Conservation (phyloP, 2,329 filamentous ascomycete species). For the Sclerotinia minor region DNA sequence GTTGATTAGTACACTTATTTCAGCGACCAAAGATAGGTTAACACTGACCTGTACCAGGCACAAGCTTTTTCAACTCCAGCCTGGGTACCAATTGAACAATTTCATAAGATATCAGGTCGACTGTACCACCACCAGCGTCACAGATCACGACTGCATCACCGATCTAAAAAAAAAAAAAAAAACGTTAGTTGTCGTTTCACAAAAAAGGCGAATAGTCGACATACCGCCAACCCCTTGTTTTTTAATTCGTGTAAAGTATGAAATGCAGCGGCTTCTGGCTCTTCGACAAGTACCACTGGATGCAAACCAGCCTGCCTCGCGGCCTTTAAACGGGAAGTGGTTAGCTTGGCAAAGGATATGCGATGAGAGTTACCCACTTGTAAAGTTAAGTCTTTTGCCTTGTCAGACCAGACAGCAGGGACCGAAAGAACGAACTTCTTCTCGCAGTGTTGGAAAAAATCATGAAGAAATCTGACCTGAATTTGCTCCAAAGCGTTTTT, state of each 20-base stretch:
- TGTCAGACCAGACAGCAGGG: conserved; percentile 59
- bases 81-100: conserved; percentile 28
- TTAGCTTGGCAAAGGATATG: background rate
- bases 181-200: background rate
- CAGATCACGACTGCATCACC: conserved; percentile 40
- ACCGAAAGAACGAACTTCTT: conserved; percentile 58
- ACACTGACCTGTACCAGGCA: conserved; percentile 31
- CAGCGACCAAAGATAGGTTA: background rate
- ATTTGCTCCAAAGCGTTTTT: conserved; percentile 50
- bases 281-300: conserved; percentile 27
- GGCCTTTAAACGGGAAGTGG: conserved; percentile 13
- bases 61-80: conserved; percentile 38
- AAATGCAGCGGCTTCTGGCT: conserved; percentile 32
- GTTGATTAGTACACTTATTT: background rate
- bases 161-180: conserved; percentile 27
- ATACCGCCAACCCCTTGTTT: conserved; percentile 10
- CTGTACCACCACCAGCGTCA: conserved; percentile 42
- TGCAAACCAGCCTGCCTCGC: conserved; percentile 25
- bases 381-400: conserved; percentile 52
- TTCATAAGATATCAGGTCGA: conserved; percentile 42
- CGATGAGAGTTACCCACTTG: background rate
- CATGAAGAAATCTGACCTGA: conserved; percentile 46
- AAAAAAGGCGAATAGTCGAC: background rate
- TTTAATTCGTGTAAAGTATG: conserved; percentile 28
- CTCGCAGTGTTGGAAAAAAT: conserved; percentile 47